These are phyloP conservation scores for Calonectria crousiana DNA, from an alignment of 2,329 filamentous ascomycete genomes.

Conservation along the genomic window DNA sequence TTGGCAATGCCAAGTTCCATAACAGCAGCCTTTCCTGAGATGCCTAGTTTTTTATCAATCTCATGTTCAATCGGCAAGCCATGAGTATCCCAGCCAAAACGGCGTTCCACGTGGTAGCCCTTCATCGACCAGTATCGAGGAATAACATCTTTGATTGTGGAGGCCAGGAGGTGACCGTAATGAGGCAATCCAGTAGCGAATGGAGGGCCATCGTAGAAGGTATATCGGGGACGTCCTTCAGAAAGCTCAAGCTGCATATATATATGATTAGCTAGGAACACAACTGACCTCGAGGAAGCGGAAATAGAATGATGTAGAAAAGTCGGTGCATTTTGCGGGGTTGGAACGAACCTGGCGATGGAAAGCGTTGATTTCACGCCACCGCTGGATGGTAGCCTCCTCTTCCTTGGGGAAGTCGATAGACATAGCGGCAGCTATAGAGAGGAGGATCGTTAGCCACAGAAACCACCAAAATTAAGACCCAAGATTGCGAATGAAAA, in stretches of 20 bases:
- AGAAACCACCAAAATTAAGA: neutral
- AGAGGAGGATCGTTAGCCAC: neutral
- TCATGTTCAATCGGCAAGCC: conserved; percentile 96
- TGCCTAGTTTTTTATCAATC: conserved; percentile 95
- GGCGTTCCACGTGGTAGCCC: conserved; percentile 89
- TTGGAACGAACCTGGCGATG: conserved; percentile 74
- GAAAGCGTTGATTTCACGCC: conserved; percentile 94
- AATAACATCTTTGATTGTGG: conserved; percentile 97
- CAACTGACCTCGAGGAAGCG: neutral
- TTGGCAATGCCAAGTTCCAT: conserved; percentile 86
- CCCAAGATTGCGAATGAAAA: neutral
- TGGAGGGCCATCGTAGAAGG: conserved; percentile 92
- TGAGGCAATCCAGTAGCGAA: conserved; percentile 80
- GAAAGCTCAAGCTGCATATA: conserved; percentile 77
- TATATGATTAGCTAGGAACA: conserved; percentile 17
- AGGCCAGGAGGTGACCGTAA: conserved; percentile 83
- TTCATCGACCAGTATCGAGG: conserved; percentile 98
- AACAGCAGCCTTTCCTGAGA: conserved; percentile 89
- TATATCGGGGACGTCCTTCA: conserved; percentile 84
- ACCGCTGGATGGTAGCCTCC: conserved; percentile 84
- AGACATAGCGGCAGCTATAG: conserved; percentile 67
- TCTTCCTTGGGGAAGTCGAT: conserved; percentile 96
- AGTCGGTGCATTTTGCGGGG: neutral
- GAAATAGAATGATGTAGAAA: neutral
- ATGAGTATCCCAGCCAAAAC: conserved; percentile 96